Conservation (phyloP, 108 stramenopile species). For the Skeletonema potamos region DNA sequence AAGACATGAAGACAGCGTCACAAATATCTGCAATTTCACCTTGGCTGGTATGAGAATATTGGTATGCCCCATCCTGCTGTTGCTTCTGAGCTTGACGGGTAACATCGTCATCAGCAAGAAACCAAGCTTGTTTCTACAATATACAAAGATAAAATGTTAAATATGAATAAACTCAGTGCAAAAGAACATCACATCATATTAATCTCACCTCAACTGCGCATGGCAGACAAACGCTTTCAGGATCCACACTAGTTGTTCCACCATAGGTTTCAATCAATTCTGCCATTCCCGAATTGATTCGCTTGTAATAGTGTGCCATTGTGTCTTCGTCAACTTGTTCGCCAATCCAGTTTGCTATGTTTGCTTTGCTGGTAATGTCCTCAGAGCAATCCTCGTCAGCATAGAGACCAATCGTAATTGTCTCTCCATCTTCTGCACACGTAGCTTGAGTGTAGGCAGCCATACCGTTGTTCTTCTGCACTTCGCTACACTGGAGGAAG, state of each 20-base stretch:
- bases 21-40: slow-evolving; percentile 49
- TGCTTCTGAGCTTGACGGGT: neutral
- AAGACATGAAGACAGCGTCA: slow-evolving; percentile 49
- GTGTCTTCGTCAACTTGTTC: slow-evolving; percentile 22
- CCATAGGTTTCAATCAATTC: neutral
- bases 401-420: slow-evolving; percentile 75
- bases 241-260: neutral
- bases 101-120: neutral
- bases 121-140: neutral
- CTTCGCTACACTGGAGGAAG: slow-evolving; percentile 42
- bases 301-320: slow-evolving; percentile 10
- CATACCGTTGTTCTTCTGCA: slow-evolving; percentile 42
- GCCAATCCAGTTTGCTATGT: slow-evolving; percentile 33
- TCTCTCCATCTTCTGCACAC: slow-evolving; percentile 60
- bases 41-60: slow-evolving; percentile 2
- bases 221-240: neutral
- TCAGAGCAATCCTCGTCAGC: slow-evolving; percentile 75
- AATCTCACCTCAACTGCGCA: neutral
- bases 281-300: neutral
- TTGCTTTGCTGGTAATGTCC: slow-evolving; percentile 48
- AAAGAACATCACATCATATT: neutral
- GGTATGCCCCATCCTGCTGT: slow-evolving; percentile 8
- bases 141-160: neutral
- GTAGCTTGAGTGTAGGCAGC: slow-evolving; percentile 59
- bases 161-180: neutral